Base-by-base conservation (phyloP, 768 basidiomycete genomes). In the Xanthoconium purpureum region DNA sequence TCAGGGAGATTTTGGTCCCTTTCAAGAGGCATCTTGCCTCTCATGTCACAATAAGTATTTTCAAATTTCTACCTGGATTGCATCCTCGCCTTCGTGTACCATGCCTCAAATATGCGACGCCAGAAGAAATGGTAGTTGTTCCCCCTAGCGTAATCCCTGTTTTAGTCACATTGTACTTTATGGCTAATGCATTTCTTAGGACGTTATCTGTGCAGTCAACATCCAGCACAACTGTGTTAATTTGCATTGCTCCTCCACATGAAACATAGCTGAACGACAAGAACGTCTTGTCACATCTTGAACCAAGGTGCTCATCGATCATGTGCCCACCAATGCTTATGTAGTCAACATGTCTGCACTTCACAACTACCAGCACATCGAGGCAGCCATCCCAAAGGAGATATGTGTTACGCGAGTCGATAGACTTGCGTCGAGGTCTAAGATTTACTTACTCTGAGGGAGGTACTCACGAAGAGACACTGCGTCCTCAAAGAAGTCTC, bases 1-100 rank as follows among this genome's bases (percentile, higher is more conserved):
- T 60, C 9, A 29, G 0, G 4, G 56, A 58, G 5, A 47, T 60
- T 1, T 24, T 60, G n/a, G 48, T 51, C 18, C 50, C 56, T 2
- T 17, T 33, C 5, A 7, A 43, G 24, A 33, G 30, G 8, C 15
- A 2, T 9, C 1, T 24, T 5, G 48, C 36, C 12, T 43, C 52
- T 0, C 56, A 60, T 17, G 12, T 60, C 3, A 15, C 36, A 0
- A 15, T 60, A 2, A 54, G 29, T 32, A 3, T 54, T 13, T 2
- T 60, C 1, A 49, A 60, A 13, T 47, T 60, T 7, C 35, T 48
- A 29, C 49, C 52, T 0, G n/a, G 40, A 9, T 17, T 54, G 7
- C 59, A 60, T n/a, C 11, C 47, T 40, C 8, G 5, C 1, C 28
- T 50, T 5, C 37, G 24, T 17, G 24, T 39, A 9, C 37, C 48